Conservation (phyloP, 371 early-diverging fungal species). For the Zychaea mexicana region DNA sequence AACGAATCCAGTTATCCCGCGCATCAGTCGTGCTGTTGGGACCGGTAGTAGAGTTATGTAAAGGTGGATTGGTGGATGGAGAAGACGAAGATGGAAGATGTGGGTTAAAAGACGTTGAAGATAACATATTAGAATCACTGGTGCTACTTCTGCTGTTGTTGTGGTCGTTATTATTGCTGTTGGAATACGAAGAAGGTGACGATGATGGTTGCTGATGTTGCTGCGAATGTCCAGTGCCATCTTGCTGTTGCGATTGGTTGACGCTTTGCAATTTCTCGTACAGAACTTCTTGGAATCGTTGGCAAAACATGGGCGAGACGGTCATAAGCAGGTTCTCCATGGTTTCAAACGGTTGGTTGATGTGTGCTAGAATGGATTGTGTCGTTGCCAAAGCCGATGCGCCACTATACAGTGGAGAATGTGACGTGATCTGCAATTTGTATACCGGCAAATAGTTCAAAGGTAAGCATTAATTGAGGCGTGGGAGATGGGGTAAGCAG, state of each 20-base stretch:
- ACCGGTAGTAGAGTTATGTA: neutral
- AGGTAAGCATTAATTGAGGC: too few relatives aligned
- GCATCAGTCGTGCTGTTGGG: neutral
- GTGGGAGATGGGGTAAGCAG: too few relatives aligned
- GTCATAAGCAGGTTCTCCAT: constrained; percentile 48
- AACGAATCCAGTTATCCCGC: constrained; percentile 8
- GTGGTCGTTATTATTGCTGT: too few relatives aligned
- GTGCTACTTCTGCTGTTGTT: neutral
- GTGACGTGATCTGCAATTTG: constrained; percentile 28
- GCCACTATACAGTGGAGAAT: constrained; percentile 24
- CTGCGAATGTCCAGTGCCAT: neutral
- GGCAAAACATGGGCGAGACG: constrained; percentile 40
- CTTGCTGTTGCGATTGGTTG: constrained; percentile 21
- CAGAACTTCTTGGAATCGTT: constrained; percentile 35
- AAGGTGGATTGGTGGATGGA: neutral
- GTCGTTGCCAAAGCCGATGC: constrained; percentile 22
- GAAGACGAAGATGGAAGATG: neutral
- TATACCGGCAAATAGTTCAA: too few relatives aligned
- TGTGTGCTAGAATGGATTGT: constrained; percentile 22
- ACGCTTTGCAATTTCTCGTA: constrained; percentile 33
- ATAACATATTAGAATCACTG: neutral
- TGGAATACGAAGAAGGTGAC: neutral
- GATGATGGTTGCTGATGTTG: neutral
- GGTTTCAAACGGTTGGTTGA: constrained; percentile 36
- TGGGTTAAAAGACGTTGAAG: neutral